phyloP scores from a whole-genome alignment of 371 early-diverging fungal species.

The Mucor sp. region DNA sequence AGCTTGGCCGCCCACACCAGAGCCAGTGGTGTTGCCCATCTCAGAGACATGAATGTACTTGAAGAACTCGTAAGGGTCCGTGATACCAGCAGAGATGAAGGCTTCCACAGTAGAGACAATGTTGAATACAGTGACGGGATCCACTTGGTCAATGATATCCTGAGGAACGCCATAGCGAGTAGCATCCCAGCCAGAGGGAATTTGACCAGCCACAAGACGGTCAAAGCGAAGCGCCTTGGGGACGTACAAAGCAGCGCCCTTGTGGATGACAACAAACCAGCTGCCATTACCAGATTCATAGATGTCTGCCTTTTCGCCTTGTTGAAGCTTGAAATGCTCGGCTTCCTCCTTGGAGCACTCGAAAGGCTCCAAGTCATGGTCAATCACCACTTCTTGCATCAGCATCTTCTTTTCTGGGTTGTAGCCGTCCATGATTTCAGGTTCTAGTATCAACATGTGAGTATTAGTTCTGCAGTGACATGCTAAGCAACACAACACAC shows the following conservation, averaged over 20 bases:
- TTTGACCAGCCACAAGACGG: constrained; percentile 94
- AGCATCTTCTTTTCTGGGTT: constrained; percentile 88
- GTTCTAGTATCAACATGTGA: constrained; percentile 45
- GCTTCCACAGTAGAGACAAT: constrained; percentile 94
- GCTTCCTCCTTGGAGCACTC: constrained; percentile 94
- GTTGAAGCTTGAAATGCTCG: constrained; percentile 84
- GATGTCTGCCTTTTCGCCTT: constrained; percentile 86
- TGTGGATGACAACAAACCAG: constrained; percentile 82
- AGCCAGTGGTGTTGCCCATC: constrained; percentile 91
- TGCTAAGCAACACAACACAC: constrained; percentile 1
- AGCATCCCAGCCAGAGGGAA: constrained; percentile 96
- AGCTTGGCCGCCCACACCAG: constrained; percentile 86
- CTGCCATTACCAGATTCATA: constrained; percentile 69
- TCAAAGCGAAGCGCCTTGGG: constrained; percentile 96
- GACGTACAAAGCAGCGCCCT: constrained; percentile 87
- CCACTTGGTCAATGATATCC: constrained; percentile 92
- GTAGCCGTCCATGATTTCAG: constrained; percentile 89
- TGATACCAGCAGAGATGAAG: constrained; percentile 88
- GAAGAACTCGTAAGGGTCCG: constrained; percentile 98
- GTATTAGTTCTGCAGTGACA: not conserved
- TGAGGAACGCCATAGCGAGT: constrained; percentile 92
- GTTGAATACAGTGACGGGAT: constrained; percentile 86
- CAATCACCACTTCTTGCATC: constrained; percentile 91
- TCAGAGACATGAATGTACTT: constrained; percentile 95
- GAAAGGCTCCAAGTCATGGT: constrained; percentile 90